These are phyloP conservation scores for Cerioporus squamosus DNA, from an alignment of 1,284 basidiomycete genomes.

Conservation along the genomic window DNA sequence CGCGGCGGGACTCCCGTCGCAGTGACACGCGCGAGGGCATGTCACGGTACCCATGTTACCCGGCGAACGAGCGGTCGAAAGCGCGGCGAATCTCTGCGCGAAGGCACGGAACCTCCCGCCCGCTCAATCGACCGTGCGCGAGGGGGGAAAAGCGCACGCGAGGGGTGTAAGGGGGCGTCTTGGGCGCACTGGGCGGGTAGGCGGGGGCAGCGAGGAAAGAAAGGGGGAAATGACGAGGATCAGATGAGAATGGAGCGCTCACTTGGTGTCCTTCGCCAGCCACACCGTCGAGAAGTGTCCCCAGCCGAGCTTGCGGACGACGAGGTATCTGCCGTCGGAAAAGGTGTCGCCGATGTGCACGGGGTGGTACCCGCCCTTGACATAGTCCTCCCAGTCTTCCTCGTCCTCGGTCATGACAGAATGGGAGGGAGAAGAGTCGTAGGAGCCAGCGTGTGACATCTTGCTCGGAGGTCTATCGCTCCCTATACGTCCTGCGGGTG, in stretches of 20 bases:
- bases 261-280: slow-evolving; percentile 89
- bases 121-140: neutral
- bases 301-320: slow-evolving; percentile 97
- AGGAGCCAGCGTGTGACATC: slow-evolving; percentile 52
- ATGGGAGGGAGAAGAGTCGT: slow-evolving; percentile 56
- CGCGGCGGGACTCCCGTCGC: too few relatives aligned
- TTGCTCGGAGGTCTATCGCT: slow-evolving; percentile 17
- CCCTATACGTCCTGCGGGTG: neutral
- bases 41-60: too few relatives aligned
- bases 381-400: slow-evolving; percentile 87
- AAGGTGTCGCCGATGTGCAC: slow-evolving; percentile 95
- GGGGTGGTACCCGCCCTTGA: slow-evolving; percentile 93
- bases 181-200: neutral
- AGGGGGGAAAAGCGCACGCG: neutral
- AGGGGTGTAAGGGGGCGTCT: neutral
- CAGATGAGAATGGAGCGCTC: slow-evolving; percentile 34
- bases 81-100: neutral
- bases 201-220: slow-evolving; percentile 3
- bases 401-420: slow-evolving; percentile 78
- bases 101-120: neutral
- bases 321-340: slow-evolving; percentile 86
- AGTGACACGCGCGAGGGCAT: too few relatives aligned
- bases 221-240: neutral
- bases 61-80: slow-evolving; percentile 13
- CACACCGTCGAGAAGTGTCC: slow-evolving; percentile 97